Conservation (phyloP, 129 eudicot species). For the Chrysanthemum makinoi region DNA sequence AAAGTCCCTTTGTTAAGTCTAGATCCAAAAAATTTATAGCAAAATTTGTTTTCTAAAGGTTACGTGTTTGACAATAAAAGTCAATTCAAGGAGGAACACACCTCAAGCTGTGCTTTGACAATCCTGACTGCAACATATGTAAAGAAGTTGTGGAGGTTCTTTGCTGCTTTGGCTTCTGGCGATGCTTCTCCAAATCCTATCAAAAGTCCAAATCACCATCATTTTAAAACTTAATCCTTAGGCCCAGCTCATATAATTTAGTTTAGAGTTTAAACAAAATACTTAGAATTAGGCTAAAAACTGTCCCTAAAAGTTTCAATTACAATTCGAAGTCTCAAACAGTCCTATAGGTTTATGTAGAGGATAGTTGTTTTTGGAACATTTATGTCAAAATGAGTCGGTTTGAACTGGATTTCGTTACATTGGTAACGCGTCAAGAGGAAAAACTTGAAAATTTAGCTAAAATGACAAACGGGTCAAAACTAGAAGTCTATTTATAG, state of each 20-base stretch:
- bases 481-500: neutral
- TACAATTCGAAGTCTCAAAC: no score
- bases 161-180: constrained; percentile 89
- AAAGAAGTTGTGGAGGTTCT: constrained; percentile 80
- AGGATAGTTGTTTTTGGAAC: no score
- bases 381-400: no score
- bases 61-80: constrained; percentile 22
- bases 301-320: no score
- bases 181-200: constrained; percentile 96
- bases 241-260: no score
- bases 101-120: constrained; percentile 90
- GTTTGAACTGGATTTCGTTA: no score
- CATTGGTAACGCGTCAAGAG: no score
- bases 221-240: neutral
- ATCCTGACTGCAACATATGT: constrained; percentile 78
- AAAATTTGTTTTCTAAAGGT: neutral
- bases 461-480: neutral
- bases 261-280: no score
- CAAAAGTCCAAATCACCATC: constrained; percentile 5
- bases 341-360: no score
- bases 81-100: constrained; percentile 23
- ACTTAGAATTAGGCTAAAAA: no score
- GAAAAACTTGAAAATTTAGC: neutral
- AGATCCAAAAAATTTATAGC: neutral
- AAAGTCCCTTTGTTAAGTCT: neutral